Evolutionary conservation across 805 yeast genomes (phyloP).

Genomic region (Naumovozyma dairenensis): DNA sequence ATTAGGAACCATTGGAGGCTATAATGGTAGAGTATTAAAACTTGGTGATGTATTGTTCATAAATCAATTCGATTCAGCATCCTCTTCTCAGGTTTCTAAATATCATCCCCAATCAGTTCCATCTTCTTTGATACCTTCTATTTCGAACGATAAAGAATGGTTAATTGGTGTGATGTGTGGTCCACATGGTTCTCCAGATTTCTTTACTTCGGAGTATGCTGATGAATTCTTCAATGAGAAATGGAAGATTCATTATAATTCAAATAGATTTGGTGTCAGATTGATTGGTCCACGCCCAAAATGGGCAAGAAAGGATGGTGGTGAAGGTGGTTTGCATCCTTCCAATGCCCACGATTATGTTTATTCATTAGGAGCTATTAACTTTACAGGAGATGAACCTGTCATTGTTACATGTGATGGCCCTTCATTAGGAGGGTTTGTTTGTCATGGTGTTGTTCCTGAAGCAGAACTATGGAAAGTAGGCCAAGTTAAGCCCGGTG

Average conservation of each 20-base stretch:
- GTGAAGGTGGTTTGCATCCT: constrained; percentile 96
- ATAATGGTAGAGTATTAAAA: constrained; percentile 84
- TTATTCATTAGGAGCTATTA: constrained; percentile 91
- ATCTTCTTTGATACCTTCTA: constrained; percentile 28
- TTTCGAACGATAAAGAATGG: constrained; percentile 42
- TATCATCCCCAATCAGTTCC: constrained; percentile 36
- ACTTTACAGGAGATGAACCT: constrained; percentile 98
- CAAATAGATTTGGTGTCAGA: constrained; percentile 93
- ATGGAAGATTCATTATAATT: constrained; percentile 96
- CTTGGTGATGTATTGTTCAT: constrained; percentile 85
- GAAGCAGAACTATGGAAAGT: constrained; percentile 98
- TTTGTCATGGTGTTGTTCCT: constrained; percentile 90
- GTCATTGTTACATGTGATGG: constrained; percentile 96
- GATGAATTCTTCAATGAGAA: constrained; percentile 61
- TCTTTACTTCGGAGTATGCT: constrained; percentile 68
- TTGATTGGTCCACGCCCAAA: constrained; percentile 90
- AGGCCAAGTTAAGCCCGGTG: constrained; percentile 97
- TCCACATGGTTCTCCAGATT: constrained; percentile 97
- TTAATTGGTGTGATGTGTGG: constrained; percentile 89
- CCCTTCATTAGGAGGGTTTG: constrained; percentile 95
- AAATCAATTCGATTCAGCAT: constrained; percentile 62
- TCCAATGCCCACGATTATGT: constrained; percentile 98
- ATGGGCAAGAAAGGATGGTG: constrained; percentile 96
- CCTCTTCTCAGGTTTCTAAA: constrained; percentile 62
- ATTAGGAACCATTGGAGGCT: constrained; percentile 85